A percentile compares a stretch with the other conserved stretches of the same genome.
Conservation (phyloP, 2,329 filamentous ascomycete species). For the Endocalyx cinctus region DNA sequence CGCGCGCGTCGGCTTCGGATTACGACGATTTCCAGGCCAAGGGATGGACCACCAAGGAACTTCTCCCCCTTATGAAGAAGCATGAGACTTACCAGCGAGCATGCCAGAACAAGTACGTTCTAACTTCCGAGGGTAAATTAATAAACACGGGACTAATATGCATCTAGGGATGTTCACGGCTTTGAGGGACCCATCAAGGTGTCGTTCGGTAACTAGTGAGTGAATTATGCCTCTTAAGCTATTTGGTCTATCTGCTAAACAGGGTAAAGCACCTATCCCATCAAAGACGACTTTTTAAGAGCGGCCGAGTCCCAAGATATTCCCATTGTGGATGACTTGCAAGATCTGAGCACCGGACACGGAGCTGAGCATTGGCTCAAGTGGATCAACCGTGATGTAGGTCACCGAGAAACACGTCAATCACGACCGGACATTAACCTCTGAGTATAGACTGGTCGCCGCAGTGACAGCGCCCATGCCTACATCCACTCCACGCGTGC, state of each 20-base stretch:
- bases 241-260: conserved; percentile 11
- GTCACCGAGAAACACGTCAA: conserved; percentile 14
- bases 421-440: background rate
- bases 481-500: conserved; percentile 74
- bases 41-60: conserved; percentile 73
- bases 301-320: conserved; percentile 71
- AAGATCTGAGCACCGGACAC: conserved; percentile 64
- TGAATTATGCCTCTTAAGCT: conserved; percentile 1
- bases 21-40: conserved; percentile 77
- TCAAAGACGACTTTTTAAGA: conserved; percentile 76
- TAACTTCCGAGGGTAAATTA: background rate
- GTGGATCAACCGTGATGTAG: conserved; percentile 70
- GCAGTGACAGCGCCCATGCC: conserved; percentile 71
- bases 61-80: conserved; percentile 74
- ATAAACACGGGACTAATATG: conserved; percentile 12
- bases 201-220: conserved; percentile 68
- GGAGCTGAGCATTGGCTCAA: conserved; percentile 81
- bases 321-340: conserved; percentile 67
- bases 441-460: conserved; percentile 54
- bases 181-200: conserved; percentile 80
- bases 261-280: conserved; percentile 58
- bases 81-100: conserved; percentile 72
- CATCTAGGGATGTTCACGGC: conserved; percentile 61
- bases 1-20: conserved; percentile 65
- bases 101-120: conserved; percentile 50